Percentiles rank a stretch among this genome's conserved stretches.
phyloP scores from a whole-genome alignment of 192 early-diverging fungal species.

The Podila verticillata region DNA sequence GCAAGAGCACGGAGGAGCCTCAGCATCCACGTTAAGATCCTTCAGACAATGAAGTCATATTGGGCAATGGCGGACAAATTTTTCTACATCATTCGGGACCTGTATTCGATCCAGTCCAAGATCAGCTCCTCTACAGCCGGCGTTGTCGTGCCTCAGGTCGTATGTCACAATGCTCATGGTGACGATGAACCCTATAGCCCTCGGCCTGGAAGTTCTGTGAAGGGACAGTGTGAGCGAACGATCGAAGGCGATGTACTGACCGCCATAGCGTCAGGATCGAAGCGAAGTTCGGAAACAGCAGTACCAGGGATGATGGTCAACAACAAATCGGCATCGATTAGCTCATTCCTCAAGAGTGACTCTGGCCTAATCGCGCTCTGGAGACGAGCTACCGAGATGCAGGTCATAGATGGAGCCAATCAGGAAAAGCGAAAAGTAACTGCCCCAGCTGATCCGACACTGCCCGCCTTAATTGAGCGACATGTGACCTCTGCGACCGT shows the following conservation, averaged over 20 bases:
- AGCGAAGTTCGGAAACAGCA: not conserved
- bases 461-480: not conserved
- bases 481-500: not conserved
- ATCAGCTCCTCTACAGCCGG: slow-evolving; percentile 32
- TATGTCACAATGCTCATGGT: slow-evolving; percentile 32
- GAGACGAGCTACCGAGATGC: slow-evolving; percentile 50
- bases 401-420: slow-evolving; percentile 46
- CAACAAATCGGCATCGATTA: slow-evolving; percentile 40
- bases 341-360: slow-evolving; percentile 50
- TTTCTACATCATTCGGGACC: slow-evolving; percentile 50
- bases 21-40: slow-evolving; percentile 46
- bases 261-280: too few relatives aligned
- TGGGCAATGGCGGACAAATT: slow-evolving; percentile 67
- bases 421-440: slow-evolving; percentile 21
- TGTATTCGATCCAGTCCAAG: slow-evolving; percentile 52
- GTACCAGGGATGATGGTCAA: slow-evolving; percentile 38
- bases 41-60: slow-evolving; percentile 54
- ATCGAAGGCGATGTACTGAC: too few relatives aligned
- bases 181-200: slow-evolving; percentile 1
- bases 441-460: not conserved
- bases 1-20: slow-evolving; percentile 52
- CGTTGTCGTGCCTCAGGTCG: slow-evolving; percentile 36
- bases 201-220: too few relatives aligned
- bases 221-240: too few relatives aligned
- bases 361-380: slow-evolving; percentile 48